phyloP scores from a whole-genome alignment of 164 flowering plant genomes.

The Litsea cubeba region DNA sequence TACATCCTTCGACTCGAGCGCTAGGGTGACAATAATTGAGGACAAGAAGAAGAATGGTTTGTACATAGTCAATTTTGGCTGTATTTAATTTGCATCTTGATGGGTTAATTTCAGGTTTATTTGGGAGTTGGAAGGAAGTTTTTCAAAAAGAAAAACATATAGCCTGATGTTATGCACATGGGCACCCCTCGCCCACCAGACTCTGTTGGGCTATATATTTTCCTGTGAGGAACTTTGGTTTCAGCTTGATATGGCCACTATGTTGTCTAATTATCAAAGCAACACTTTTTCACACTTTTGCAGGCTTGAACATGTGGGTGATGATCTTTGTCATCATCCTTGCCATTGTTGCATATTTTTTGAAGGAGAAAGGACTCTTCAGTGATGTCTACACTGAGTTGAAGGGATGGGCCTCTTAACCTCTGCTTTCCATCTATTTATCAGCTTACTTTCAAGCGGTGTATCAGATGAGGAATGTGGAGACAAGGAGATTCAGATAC shows the following conservation, averaged over 20 bases:
- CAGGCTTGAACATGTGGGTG: conserved; percentile 50
- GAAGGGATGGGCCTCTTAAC: background rate
- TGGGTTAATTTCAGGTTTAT: background rate
- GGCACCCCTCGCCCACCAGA: background rate
- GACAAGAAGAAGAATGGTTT: conserved; percentile 44
- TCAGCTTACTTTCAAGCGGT: too few species aligned
- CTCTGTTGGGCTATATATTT: background rate
- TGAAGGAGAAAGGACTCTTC: conserved; percentile 16
- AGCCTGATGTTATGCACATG: background rate
- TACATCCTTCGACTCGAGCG: conserved; percentile 75
- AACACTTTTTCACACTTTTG: background rate
- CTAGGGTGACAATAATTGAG: conserved; percentile 59
- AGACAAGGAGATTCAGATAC: too few species aligned
- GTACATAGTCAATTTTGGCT: conserved; percentile 9
- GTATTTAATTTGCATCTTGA: background rate
- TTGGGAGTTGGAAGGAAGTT: background rate
- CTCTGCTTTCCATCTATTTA: background rate
- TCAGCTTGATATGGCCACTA: background rate
- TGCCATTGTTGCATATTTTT: conserved; percentile 39
- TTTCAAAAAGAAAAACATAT: too few species aligned
- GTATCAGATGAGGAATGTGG: too few species aligned
- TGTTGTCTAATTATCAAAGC: background rate
- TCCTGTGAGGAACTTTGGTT: background rate
- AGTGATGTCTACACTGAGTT: background rate
- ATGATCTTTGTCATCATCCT: conserved; percentile 40